phyloP scores from a whole-genome alignment of 164 flowering plant species.

The Brasenia schreberi region DNA sequence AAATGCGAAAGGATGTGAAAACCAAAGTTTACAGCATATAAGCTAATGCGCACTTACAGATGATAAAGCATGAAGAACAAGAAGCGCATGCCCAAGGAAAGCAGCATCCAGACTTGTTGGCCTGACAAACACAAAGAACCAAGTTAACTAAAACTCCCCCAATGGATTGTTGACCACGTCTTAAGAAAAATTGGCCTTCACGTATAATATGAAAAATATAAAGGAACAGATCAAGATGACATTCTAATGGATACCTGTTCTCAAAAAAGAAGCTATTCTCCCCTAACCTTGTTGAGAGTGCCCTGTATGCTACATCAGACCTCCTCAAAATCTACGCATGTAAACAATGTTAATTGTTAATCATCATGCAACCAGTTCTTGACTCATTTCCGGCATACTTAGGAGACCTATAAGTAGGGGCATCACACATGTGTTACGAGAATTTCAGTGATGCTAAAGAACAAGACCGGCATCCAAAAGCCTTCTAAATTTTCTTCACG shows the following conservation, averaged over 20 bases:
- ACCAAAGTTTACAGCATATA: not conserved
- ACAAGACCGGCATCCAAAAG: no score
- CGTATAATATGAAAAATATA: not conserved
- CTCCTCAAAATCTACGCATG: slow-evolving; percentile 56
- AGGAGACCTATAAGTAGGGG: not conserved
- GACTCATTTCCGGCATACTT: not conserved
- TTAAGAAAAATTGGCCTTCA: not conserved
- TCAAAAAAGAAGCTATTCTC: slow-evolving; percentile 60
- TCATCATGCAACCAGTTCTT: not conserved
- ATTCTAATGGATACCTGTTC: slow-evolving; percentile 30
- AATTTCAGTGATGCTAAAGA: not conserved
- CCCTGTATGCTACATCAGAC: slow-evolving; percentile 60
- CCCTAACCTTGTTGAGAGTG: slow-evolving; percentile 62
- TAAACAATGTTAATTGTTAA: not conserved
- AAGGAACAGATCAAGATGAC: not conserved
- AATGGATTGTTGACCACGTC: not conserved
- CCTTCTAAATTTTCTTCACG: no score
- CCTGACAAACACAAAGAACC: slow-evolving; percentile 23
- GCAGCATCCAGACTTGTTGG: slow-evolving; percentile 88
- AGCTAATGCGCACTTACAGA: slow-evolving; percentile 48
- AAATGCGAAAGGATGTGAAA: not conserved
- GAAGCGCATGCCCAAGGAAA: slow-evolving; percentile 66
- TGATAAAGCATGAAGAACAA: slow-evolving; percentile 48
- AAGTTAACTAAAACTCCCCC: not conserved
- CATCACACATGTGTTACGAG: not conserved